Base-by-base conservation (phyloP, 2,329 filamentous ascomycete genomes). In the Pseudocercospora pini-densiflorae region DNA sequence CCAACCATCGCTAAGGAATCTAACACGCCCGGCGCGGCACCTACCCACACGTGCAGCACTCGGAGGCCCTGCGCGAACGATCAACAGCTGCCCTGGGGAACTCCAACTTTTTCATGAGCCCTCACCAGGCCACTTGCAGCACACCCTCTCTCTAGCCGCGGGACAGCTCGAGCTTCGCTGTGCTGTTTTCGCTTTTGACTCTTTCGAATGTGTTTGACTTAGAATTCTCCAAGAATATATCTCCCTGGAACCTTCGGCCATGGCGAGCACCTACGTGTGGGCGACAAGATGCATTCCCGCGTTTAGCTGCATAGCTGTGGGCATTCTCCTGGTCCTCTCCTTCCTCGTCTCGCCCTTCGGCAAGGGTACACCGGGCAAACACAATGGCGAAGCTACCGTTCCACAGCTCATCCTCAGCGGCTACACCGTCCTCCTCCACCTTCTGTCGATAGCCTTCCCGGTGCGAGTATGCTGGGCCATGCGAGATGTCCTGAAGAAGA, bases 341-440 rank as follows among this genome's bases (percentile, higher is more conserved):
- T 73, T 77, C 62, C 45, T 74, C 36, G 62, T 76, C 16, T 62
- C 68, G 3, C 75, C 75, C 2, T 73, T 71, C 53, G 74, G 73
- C 36, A 70, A 70, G 58, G 69, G 69, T 40, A 68, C 71, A 31
- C 59, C 67, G 54, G 71, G 72, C 27, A 58, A 65, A 31, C 72
- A 71, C 62, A 62, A 72, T 70, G 75, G 73, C 59, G 65, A 70
- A 47, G 71, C 74, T 14, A 75, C 75, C 7, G 59, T 69, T 29
- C 70, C 72, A 53, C 75, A 77, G 65, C 67, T 74, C 51, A 66
- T 74, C 49, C 72, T 76, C 63, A 72, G 70, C 61, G 65, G 87
- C 73, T 92, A 91, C 78, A 88, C 86, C 61, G 80, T 91, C 19
- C 75, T 90, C 36, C 85, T 91, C 63, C 90, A 92, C 76, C 64